Evolutionary conservation across 169 alveolate species (phyloP), one percentile per base, ranked within the genome.

Genomic region (Plasmodium billcollinsi): DNA sequence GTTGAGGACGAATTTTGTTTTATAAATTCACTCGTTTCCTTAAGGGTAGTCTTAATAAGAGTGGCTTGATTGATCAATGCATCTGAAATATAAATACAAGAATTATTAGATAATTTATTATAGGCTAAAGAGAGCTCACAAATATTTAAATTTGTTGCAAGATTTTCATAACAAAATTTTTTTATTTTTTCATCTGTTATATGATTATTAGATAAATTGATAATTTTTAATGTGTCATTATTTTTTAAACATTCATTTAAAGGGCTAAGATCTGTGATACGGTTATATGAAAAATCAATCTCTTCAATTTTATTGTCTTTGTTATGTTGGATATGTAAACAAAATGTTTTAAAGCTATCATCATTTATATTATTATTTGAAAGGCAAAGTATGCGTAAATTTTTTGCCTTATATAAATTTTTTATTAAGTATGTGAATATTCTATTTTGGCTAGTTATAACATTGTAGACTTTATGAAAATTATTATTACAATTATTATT

Each of bases 321-420:
- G 29, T 76, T 76, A 63, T 58, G 63, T 11, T 63, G 67, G 66
- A 49, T 49, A 52, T 39, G 47, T 20, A 47, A 39, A 24, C 89
- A 76, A 43, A 76, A 76, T n/a, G 12, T 21, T 14, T 49, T 15
- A 21, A 76, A 76, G 18, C 24, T 59, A 20, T 58, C 56, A 29
- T 76, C 76, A 76, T 76, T 65, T 12, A 76, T 54, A 5, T 65
- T 76, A 76, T 76, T 76, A 43, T 76, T 62, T 20, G 89, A 33
- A 66, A 50, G 66, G 7, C 78, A 56, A 20, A 76, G 29, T 50
- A 76, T 15, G 15, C 67, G 29, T 18, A 76, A 50, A 47, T 76
- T 76, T 56, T 50, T 52, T 6, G 69, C 43, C 18, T 65, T 39
- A 21, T 20, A 29, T 58, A 76, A 43, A 47, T 26, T 26, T 5